These are phyloP conservation scores for Tylopilus orsonianus DNA, from an alignment of 1,284 basidiomycete genomes.

Conservation along the genomic window DNA sequence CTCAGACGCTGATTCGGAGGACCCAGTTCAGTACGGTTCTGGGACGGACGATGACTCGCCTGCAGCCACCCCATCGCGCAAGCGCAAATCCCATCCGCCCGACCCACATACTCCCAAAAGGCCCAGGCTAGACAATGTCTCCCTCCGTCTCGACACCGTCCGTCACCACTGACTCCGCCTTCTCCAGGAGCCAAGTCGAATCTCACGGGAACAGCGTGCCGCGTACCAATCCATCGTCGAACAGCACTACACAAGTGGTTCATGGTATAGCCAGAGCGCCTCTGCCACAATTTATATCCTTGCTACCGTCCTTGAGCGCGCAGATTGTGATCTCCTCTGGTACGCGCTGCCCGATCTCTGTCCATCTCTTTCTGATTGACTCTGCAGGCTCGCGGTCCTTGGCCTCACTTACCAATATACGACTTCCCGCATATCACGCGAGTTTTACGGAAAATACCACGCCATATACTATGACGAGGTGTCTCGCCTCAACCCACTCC, in stretches of 20 bases:
- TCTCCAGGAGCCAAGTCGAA: constrained; percentile 39
- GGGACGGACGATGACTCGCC: constrained; percentile 46
- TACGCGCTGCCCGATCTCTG: constrained; percentile 31
- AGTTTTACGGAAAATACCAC: constrained; percentile 82
- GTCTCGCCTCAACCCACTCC: constrained; percentile 76
- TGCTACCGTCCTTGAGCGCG: constrained; percentile 84
- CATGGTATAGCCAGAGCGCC: constrained; percentile 87
- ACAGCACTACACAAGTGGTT: constrained; percentile 85
- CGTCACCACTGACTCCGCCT: constrained; percentile 11
- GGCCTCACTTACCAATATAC: constrained; percentile 94
- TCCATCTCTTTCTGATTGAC: constrained; percentile 1
- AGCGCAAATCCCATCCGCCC: constrained; percentile 55
- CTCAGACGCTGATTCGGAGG: constrained; percentile 49
- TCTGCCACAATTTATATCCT: constrained; percentile 89
- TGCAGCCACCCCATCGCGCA: constrained; percentile 45
- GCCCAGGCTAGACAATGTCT: constrained; percentile 47
- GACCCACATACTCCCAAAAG: constrained; percentile 48
- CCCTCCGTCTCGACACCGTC: not conserved
- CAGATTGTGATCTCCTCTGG: constrained; percentile 95
- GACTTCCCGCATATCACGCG: constrained; percentile 83
- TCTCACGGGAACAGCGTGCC: constrained; percentile 71
- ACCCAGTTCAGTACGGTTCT: constrained; percentile 40
- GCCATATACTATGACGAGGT: constrained; percentile 86
- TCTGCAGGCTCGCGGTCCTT: constrained; percentile 83
- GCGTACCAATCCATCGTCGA: constrained; percentile 63